A percentile compares a stretch with the other conserved stretches of the same genome.
These are phyloP conservation scores for Syzygium jambos DNA, from an alignment of 345 rosid genomes.

Conservation along the genomic window DNA sequence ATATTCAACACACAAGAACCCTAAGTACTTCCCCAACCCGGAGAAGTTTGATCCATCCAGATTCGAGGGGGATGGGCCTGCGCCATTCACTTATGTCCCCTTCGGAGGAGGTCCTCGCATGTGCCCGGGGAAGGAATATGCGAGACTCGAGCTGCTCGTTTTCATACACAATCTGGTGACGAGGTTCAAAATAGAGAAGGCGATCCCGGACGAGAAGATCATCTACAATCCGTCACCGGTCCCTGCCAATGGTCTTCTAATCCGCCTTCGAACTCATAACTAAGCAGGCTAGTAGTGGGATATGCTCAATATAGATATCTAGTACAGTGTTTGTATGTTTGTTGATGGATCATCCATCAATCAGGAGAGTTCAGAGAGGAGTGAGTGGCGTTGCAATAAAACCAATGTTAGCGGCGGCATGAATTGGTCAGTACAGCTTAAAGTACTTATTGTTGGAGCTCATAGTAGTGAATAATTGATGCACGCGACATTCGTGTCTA, in stretches of 20 bases:
- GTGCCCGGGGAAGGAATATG: background rate
- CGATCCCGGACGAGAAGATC: background rate
- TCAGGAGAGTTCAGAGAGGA: background rate
- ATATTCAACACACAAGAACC: background rate
- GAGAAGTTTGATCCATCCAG: background rate
- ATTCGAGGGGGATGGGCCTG: background rate
- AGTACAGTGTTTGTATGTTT: background rate
- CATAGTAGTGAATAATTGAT: background rate
- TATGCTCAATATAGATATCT: background rate
- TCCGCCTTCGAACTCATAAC: background rate
- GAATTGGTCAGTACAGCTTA: background rate
- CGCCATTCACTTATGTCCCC: background rate
- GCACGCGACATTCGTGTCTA: background rate
- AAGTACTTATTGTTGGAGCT: background rate
- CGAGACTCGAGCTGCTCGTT: background rate
- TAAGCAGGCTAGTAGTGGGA: background rate
- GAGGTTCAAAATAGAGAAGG: background rate
- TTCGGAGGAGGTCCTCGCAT: background rate
- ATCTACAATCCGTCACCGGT: background rate
- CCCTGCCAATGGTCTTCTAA: background rate
- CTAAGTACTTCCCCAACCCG: background rate
- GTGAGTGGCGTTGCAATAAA: background rate
- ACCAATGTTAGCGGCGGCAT: background rate
- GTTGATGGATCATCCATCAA: background rate
- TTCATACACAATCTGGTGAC: background rate